Evolutionary conservation across 495 filamentous ascomycete genomes (phyloP).

Genomic region (Rhizodiscina lignyota): DNA sequence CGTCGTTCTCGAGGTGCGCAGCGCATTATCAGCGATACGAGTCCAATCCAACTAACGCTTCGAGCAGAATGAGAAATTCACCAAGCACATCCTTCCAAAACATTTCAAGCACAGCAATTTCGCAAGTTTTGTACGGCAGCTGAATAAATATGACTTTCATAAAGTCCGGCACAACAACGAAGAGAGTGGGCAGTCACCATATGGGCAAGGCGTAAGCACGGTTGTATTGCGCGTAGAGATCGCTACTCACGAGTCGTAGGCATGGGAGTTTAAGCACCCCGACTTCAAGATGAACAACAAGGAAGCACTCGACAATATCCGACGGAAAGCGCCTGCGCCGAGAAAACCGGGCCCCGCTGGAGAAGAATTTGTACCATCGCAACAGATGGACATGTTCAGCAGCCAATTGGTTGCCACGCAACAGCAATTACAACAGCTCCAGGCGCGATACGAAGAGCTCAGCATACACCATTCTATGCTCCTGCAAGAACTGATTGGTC

Average conservation of each 20-base stretch:
- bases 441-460: conserved; percentile 71
- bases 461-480: conserved; percentile 74
- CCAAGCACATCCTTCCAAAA: conserved; percentile 89
- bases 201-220: conserved; percentile 67
- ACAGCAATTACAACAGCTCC: conserved; percentile 74
- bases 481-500: conserved; percentile 67
- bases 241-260: conserved; percentile 28
- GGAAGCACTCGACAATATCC: conserved; percentile 91
- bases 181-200: conserved; percentile 77
- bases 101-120: conserved; percentile 99
- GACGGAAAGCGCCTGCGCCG: conserved; percentile 85
- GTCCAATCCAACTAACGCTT: background rate
- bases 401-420: conserved; percentile 78
- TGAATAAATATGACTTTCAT: conserved; percentile 99
- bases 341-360: conserved; percentile 40
- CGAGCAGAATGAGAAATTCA: conserved; percentile 94
- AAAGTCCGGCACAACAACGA: conserved; percentile 96
- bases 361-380: conserved; percentile 65
- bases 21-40: background rate
- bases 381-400: conserved; percentile 82
- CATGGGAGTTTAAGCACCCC: conserved; percentile 97
- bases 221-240: background rate
- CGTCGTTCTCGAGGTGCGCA: conserved; percentile 80
- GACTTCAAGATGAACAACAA: conserved; percentile 93
- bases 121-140: conserved; percentile 92